Evolutionary conservation across 2,329 filamentous ascomycete genomes (phyloP).

Genomic region (Torrubiella hemipterigena): DNA sequence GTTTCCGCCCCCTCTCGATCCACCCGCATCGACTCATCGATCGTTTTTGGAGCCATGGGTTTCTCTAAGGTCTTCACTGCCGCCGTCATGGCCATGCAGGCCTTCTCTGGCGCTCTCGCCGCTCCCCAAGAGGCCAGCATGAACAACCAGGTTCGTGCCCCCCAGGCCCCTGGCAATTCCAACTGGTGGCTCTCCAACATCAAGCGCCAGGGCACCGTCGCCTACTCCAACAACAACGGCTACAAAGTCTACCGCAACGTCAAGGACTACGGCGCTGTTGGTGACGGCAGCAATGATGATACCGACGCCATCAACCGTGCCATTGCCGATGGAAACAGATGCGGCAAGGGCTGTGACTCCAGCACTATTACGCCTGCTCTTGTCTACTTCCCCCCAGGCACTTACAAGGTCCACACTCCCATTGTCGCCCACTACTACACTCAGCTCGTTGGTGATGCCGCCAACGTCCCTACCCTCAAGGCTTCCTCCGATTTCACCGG

Average conservation of each 20-base stretch:
- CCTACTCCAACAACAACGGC: slow-evolving; percentile 37
- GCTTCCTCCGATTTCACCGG: slow-evolving; percentile 60
- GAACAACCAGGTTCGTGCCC: slow-evolving; percentile 11
- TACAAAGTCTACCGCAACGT: slow-evolving; percentile 73
- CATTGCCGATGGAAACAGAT: slow-evolving; percentile 66
- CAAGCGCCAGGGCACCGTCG: slow-evolving; percentile 53
- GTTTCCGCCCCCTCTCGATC: neutral
- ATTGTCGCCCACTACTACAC: slow-evolving; percentile 87
- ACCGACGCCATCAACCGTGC: slow-evolving; percentile 80
- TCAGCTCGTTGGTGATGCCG: slow-evolving; percentile 75
- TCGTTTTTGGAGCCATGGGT: no score
- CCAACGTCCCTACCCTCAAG: slow-evolving; percentile 63
- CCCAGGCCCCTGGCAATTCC: slow-evolving; percentile 19
- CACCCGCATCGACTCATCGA: no score
- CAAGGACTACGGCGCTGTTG: slow-evolving; percentile 61
- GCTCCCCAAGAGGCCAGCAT: slow-evolving; percentile 4
- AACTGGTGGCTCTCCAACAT: slow-evolving; percentile 64
- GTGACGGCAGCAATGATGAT: slow-evolving; percentile 63
- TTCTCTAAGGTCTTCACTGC: slow-evolving; percentile 5
- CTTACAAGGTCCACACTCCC: slow-evolving; percentile 68
- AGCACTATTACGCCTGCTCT: slow-evolving; percentile 73
- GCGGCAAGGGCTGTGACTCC: slow-evolving; percentile 71
- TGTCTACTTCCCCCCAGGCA: slow-evolving; percentile 85
- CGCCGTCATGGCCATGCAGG: slow-evolving; percentile 6
- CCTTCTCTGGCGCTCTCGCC: slow-evolving; percentile 5